These are phyloP conservation scores for Xylariaceae sp. DNA, from an alignment of 2,329 filamentous ascomycete genomes.

Conservation along the genomic window DNA sequence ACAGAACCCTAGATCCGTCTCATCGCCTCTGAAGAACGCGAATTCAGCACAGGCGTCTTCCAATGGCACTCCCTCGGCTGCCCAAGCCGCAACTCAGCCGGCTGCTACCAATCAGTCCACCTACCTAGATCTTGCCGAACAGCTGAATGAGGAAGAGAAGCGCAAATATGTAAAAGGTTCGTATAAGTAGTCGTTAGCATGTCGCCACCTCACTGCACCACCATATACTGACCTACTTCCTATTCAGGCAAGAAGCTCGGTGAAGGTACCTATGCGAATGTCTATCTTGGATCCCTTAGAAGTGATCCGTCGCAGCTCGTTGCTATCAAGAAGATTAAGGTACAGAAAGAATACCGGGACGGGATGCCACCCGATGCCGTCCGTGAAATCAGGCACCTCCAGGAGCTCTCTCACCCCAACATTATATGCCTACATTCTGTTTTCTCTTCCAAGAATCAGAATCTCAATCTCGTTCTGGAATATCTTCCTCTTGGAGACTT, in stretches of 20 bases:
- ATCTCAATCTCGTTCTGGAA: constrained; percentile 93
- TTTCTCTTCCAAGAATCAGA: constrained; percentile 95
- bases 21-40: constrained; percentile 49
- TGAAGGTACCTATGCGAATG: constrained; percentile 95
- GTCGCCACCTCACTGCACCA: not conserved
- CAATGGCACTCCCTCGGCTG: constrained; percentile 48
- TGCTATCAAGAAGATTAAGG: constrained; percentile 92
- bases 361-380: constrained; percentile 94
- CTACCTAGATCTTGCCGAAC: constrained; percentile 68
- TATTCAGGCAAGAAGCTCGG: constrained; percentile 80
- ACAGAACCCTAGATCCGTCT: constrained; percentile 38
- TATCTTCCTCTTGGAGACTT: constrained; percentile 92
- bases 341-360: constrained; percentile 83
- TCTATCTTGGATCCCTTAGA: constrained; percentile 84
- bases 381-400: constrained; percentile 92
- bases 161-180: constrained; percentile 86
- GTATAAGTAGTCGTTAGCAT: constrained; percentile 13
- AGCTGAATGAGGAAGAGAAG: constrained; percentile 80
- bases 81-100: constrained; percentile 31
- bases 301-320: constrained; percentile 73
- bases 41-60: constrained; percentile 46
- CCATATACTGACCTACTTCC: constrained; percentile 11
- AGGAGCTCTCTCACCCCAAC: constrained; percentile 92
- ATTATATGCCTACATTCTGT: constrained; percentile 92
- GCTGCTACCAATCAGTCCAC: constrained; percentile 34